Evolutionary conservation across 2,329 filamentous ascomycete genomes (phyloP).

Genomic region (Alternaria alternata): DNA sequence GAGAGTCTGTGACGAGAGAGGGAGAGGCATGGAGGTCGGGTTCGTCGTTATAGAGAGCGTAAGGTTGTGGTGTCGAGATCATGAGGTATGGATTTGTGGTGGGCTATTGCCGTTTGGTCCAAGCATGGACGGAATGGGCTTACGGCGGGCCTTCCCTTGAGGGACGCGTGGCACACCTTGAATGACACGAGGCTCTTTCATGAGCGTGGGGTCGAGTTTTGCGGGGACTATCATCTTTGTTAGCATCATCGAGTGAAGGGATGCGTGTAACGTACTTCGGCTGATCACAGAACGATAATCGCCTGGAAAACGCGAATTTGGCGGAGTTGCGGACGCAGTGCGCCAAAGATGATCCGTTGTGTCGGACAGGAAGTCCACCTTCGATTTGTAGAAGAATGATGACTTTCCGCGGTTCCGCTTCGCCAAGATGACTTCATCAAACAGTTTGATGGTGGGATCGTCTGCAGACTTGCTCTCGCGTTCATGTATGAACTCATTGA

Average conservation of each 20-base stretch:
- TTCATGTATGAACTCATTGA: slow-evolving; percentile 87
- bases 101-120: slow-evolving; percentile 38
- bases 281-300: slow-evolving; percentile 63
- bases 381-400: slow-evolving; percentile 69
- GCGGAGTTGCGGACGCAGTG: slow-evolving; percentile 66
- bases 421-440: slow-evolving; percentile 84
- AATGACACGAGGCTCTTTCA: slow-evolving; percentile 91
- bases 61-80: slow-evolving; percentile 19
- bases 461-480: slow-evolving; percentile 71
- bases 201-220: slow-evolving; percentile 82
- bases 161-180: slow-evolving; percentile 79
- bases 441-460: slow-evolving; percentile 74
- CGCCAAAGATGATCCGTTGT: slow-evolving; percentile 83
- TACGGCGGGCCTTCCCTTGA: slow-evolving; percentile 57
- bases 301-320: slow-evolving; percentile 61
- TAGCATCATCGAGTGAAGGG: slow-evolving; percentile 36
- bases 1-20: slow-evolving; percentile 14
- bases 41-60: slow-evolving; percentile 28
- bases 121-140: slow-evolving; percentile 57
- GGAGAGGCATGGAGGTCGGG: slow-evolving; percentile 26
- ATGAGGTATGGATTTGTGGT: slow-evolving; percentile 40
- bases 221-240: slow-evolving; percentile 73
- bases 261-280: slow-evolving; percentile 52
- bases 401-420: slow-evolving; percentile 75
- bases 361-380: slow-evolving; percentile 71